These are phyloP conservation scores for Atalantia buxifolia DNA, from an alignment of 345 rosid species.

Conservation along the genomic window DNA sequence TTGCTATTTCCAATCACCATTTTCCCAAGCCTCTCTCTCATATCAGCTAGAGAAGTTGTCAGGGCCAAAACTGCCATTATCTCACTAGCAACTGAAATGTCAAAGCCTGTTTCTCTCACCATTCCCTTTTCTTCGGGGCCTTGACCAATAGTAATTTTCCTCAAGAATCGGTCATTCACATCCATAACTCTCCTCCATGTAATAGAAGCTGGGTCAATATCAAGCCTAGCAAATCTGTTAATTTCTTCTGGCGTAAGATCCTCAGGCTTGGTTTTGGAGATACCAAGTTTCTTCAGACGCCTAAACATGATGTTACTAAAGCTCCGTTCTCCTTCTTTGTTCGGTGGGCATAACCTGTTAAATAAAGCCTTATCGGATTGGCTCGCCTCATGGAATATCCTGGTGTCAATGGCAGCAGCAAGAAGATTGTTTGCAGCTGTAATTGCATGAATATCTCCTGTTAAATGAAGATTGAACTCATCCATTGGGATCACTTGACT, in stretches of 20 bases:
- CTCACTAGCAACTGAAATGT: conserved; percentile 98
- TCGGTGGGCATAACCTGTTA: conserved; percentile 77
- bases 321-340: conserved; percentile 82
- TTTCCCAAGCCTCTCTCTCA: conserved; percentile 96
- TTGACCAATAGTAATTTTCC: conserved; percentile 86
- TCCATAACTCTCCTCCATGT: conserved; percentile 99
- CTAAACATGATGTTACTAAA: conserved; percentile 84
- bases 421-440: conserved; percentile 99
- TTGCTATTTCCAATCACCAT: conserved; percentile 96
- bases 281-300: conserved; percentile 83
- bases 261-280: conserved; percentile 74
- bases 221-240: conserved; percentile 85
- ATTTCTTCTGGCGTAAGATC: conserved; percentile 83
- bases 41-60: conserved; percentile 89
- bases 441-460: conserved; percentile 98
- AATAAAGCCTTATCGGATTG: conserved; percentile 97
- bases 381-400: conserved; percentile 88
- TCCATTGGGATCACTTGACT: conserved; percentile 99
- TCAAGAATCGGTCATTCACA: conserved; percentile 90
- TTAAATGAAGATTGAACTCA: conserved; percentile 95
- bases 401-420: conserved; percentile 97
- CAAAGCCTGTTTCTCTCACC: conserved; percentile 96
- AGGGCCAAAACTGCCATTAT: conserved; percentile 99
- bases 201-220: conserved; percentile 76
- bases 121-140: conserved; percentile 98